A percentile compares a stretch with the other conserved stretches of the same genome.
phyloP scores from a whole-genome alignment of 345 rosid species.

The Laguncularia racemosa region DNA sequence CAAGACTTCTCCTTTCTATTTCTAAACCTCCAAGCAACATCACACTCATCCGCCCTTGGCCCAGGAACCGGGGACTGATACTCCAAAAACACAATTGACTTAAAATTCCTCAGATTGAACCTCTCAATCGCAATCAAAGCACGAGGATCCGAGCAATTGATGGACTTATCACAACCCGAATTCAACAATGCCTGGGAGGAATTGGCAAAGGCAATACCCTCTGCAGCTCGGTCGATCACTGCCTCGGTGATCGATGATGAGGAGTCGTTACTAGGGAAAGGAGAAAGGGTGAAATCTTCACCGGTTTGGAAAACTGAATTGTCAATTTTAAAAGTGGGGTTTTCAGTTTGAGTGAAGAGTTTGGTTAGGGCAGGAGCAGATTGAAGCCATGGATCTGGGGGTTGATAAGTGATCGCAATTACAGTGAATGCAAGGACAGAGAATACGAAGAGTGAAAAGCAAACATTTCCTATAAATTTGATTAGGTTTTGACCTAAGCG shows the following conservation, averaged over 20 bases:
- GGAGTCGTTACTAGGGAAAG: slow-evolving; percentile 20
- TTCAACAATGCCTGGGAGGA: slow-evolving; percentile 5
- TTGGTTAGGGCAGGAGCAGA: slow-evolving; percentile 84
- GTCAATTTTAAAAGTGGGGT: slow-evolving; percentile 78
- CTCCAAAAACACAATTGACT: slow-evolving; percentile 69
- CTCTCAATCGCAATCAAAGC: slow-evolving; percentile 59
- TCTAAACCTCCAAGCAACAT: slow-evolving; percentile 88
- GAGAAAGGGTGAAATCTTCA: slow-evolving; percentile 45
- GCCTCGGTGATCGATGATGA: slow-evolving; percentile 34
- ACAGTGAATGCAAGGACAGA: slow-evolving; percentile 75
- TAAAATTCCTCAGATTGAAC: slow-evolving; percentile 65
- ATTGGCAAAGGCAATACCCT: slow-evolving; percentile 26
- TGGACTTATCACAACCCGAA: slow-evolving; percentile 40
- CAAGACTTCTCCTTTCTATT: slow-evolving; percentile 91
- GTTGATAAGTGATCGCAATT: slow-evolving; percentile 85
- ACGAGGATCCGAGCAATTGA: slow-evolving; percentile 83
- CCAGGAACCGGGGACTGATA: slow-evolving; percentile 77
- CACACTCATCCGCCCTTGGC: slow-evolving; percentile 63
- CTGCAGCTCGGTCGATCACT: slow-evolving; percentile 38
- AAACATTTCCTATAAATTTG: slow-evolving; percentile 68
- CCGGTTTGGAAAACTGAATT: slow-evolving; percentile 73
- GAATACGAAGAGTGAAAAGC: slow-evolving; percentile 93
- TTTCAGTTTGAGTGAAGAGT: slow-evolving; percentile 66
- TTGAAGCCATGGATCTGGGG: slow-evolving; percentile 97
- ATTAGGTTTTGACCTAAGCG: slow-evolving; percentile 81